Base-by-base conservation (phyloP, 1,284 basidiomycete species). In the Ceratobasidium sp. region DNA sequence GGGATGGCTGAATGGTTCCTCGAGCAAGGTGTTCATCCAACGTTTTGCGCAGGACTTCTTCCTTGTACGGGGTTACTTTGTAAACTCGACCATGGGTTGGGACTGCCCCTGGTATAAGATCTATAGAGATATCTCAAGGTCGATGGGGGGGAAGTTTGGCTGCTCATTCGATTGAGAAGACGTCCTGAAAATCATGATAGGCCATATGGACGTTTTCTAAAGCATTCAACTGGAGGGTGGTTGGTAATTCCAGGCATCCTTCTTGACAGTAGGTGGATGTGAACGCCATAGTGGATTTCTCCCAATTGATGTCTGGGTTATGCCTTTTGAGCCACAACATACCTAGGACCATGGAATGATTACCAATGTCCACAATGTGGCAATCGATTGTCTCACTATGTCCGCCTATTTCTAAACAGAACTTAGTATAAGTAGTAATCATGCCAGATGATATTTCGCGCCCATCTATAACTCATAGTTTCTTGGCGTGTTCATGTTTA, bases 61-160 rank as follows among this genome's bases (percentile, higher is more conserved):
- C 50, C 27, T 66, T 25, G 6, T 14, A 11, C 30, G 23, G 41
- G 14, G 36, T 25, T 5, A 67, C 30, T 14, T 36, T 41, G 33
- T 62, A 71, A 14, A 71, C 30, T 0, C 42, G 59, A 8, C 68
- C 53, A 36, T 66, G 46, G 1, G 19, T 29, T 2, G 56, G 68
- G 19, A 19, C 39, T 30, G 33, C 47, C 8, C 42, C 52, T 47
- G 41, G 53, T 41, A 46, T 9, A 6, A 71, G 52, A 16, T 56
- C 47, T 27, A 69, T 71, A 29, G 70, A 30, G 3, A 71, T 30
- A 29, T 71, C 69, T 58, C 52, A 68, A n/a, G 27, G 23, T 5
- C 41, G 23, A 19, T 69, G 50, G 2, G 54, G 70, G 6, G 68
- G 70, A 9, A 71, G 41, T 7, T 57, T 44, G 4, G 25, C 41